Percentiles rank a stretch among this genome's conserved stretches.
These are phyloP conservation scores for Mariannaea elegans DNA, from an alignment of 2,329 filamentous ascomycete species.

Conservation along the genomic window DNA sequence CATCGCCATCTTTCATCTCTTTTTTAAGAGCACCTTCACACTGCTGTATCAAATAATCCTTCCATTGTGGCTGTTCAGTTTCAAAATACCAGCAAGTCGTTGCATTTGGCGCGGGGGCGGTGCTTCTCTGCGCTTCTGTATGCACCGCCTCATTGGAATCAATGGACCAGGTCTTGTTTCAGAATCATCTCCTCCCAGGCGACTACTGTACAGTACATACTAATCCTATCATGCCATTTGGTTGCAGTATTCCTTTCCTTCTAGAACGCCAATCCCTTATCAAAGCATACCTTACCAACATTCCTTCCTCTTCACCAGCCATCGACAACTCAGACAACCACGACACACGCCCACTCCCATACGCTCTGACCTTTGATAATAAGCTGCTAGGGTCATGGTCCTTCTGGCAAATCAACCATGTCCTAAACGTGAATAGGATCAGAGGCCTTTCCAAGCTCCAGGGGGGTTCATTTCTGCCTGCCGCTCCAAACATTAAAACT, in stretches of 20 bases:
- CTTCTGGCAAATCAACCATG: conserved; percentile 14
- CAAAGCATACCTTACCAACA: conserved; percentile 5
- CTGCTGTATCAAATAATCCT: conserved; percentile 24
- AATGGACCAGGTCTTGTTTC: conserved; percentile 24
- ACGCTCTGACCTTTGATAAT: conserved; percentile 4
- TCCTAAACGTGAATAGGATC: conserved; percentile 5
- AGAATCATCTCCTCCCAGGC: conserved; percentile 20
- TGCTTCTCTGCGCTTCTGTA: conserved; percentile 10
- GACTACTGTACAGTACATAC: not conserved
- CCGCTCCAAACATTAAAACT: not conserved
- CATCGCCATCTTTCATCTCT: conserved; percentile 19
- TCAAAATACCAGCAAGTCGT: conserved; percentile 13
- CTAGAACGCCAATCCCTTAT: conserved; percentile 13
- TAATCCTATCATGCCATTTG: conserved; percentile 17
- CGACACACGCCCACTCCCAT: not conserved
- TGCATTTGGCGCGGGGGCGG: conserved; percentile 11
- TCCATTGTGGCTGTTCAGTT: conserved; percentile 23
- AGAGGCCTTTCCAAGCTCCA: conserved; percentile 1
- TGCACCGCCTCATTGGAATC: conserved; percentile 26
- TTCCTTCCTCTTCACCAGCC: conserved; percentile 6
- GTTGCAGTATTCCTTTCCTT: conserved; percentile 25
- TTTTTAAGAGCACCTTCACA: conserved; percentile 1
- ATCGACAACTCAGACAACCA: conserved; percentile 3
- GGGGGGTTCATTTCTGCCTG: not conserved
- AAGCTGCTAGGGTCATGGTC: conserved; percentile 15